Conservation (phyloP, 805 yeast genomes). For the Starmerella potacharoeniae region DNA sequence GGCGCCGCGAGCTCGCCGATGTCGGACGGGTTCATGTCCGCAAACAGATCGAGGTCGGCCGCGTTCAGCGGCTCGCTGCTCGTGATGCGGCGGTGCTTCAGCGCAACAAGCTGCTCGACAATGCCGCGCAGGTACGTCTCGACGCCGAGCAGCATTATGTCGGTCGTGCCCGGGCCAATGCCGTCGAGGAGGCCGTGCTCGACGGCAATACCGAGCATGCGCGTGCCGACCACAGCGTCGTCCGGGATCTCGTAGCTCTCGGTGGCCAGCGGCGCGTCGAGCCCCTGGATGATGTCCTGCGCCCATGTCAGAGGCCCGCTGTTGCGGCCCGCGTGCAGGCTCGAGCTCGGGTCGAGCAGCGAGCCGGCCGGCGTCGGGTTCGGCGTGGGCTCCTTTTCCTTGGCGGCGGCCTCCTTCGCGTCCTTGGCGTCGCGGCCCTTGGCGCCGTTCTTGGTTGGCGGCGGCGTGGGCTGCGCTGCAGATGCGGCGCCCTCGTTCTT, state of each 20-base stretch:
- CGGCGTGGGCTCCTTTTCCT: not conserved
- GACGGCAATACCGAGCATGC: constrained; percentile 72
- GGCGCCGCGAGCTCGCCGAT: constrained; percentile 31
- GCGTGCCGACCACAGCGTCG: constrained; percentile 47
- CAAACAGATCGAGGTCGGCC: constrained; percentile 28
- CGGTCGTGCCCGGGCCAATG: constrained; percentile 67
- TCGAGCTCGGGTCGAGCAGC: constrained; percentile 14
- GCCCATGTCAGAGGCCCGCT: constrained; percentile 52
- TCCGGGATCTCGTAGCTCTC: constrained; percentile 81
- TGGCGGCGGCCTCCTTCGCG: not conserved
- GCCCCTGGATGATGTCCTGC: constrained; percentile 79
- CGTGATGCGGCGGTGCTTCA: constrained; percentile 24
- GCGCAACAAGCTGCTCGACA: constrained; percentile 51
- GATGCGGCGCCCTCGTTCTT: not conserved
- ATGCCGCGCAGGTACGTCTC: constrained; percentile 62
- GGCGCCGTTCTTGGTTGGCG: not conserved
- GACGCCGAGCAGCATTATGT: constrained; percentile 64
- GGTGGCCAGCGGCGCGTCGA: constrained; percentile 66
- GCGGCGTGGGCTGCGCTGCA: not conserved
- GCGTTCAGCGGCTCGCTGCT: constrained; percentile 28
- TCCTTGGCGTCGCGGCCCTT: not conserved
- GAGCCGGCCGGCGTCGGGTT: not conserved
- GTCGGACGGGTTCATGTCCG: constrained; percentile 28
- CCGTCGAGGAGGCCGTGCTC: constrained; percentile 83
- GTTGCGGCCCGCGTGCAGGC: constrained; percentile 24